These are phyloP conservation scores for Citrus sinensis DNA, from an alignment of 345 rosid species.

Conservation along the genomic window DVS_A1.0 CM039162.1:31604001-31604500, in stretches of 20 bases:
- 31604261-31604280: constrained; percentile 71
- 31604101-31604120: not conserved
- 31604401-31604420: constrained; percentile 72
- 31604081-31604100: constrained; percentile 45
- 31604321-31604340: not conserved
- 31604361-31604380: not conserved
- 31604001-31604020: not conserved
- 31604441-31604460: constrained; percentile 92
- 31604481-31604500: constrained; percentile 62
- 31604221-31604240: constrained; percentile 67
- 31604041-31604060: not conserved
- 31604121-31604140: not conserved
- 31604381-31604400: constrained; percentile 42
- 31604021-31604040: not conserved
- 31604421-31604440: constrained; percentile 84
- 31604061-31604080: not conserved
- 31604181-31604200: not conserved
- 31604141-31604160: constrained; percentile 5
- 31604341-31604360: not conserved
- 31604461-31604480: constrained; percentile 72
- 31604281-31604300: constrained; percentile 54
- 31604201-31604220: not conserved
- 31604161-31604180: constrained; percentile 1
- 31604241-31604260: constrained; percentile 64
- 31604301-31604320: not conserved